Evolutionary conservation across 257 asterid genomes (phyloP).

Genomic region (Solanum lycopersicoides): DNA sequence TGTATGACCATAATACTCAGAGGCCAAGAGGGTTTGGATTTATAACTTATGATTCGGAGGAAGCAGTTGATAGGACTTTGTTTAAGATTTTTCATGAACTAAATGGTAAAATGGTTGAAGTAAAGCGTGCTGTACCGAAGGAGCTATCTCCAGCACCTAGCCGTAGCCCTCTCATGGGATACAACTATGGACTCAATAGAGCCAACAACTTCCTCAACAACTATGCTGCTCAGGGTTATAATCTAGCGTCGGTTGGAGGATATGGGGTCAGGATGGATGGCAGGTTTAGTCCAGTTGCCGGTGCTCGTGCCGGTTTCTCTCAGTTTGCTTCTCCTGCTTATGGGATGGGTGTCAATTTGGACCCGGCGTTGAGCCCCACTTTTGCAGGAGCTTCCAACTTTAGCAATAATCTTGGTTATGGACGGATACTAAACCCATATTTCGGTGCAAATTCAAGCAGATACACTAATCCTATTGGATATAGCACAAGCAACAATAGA

Average conservation of each 20-base stretch:
- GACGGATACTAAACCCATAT: constrained; percentile 52
- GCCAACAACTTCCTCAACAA: constrained; percentile 47
- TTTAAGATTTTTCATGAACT: constrained; percentile 74
- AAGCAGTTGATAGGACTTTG: constrained; percentile 63
- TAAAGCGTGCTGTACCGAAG: constrained; percentile 80
- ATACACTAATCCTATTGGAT: constrained; percentile 63
- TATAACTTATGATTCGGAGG: constrained; percentile 72
- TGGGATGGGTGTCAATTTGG: constrained; percentile 66
- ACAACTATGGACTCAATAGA: constrained; percentile 46
- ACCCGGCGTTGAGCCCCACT: constrained; percentile 44
- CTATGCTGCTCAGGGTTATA: constrained; percentile 49
- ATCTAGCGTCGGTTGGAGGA: constrained; percentile 44
- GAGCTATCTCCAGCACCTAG: constrained; percentile 62
- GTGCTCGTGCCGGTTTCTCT: constrained; percentile 58
- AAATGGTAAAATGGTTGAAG: constrained; percentile 77
- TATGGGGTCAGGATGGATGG: constrained; percentile 63
- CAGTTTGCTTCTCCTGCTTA: constrained; percentile 33
- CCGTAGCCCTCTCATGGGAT: constrained; percentile 52
- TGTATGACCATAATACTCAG: constrained; percentile 83
- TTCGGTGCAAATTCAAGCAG: constrained; percentile 44
- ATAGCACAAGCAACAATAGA: constrained; percentile 34
- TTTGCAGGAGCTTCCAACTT: constrained; percentile 54
- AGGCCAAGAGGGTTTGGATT: constrained; percentile 81
- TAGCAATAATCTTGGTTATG: constrained; percentile 49
- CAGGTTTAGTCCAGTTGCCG: constrained; percentile 47